Conservation (phyloP, 768 basidiomycete genomes). For the Sistotremastrum suecicum region DNA sequence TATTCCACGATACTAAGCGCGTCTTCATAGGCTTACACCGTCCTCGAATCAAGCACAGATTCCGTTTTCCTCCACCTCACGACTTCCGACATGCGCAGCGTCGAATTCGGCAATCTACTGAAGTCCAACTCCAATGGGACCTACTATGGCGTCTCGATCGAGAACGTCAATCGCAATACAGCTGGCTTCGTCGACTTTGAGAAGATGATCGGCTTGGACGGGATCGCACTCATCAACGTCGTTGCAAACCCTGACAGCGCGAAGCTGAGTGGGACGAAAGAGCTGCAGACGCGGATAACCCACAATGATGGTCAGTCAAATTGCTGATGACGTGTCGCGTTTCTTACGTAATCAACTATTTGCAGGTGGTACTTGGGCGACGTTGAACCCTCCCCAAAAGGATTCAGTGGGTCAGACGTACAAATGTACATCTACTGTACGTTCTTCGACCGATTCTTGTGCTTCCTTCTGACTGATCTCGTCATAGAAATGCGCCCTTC, state of each 20-base stretch:
- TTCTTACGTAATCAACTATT: conserved; percentile 2
- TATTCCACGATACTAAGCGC: neutral
- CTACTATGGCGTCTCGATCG: conserved; percentile 78
- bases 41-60: conserved; percentile 87
- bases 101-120: conserved; percentile 81
- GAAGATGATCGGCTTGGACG: conserved; percentile 92
- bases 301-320: conserved; percentile 77
- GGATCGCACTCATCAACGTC: conserved; percentile 86
- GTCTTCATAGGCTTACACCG: conserved; percentile 62
- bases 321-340: neutral
- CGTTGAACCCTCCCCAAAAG: conserved; percentile 51
- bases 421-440: conserved; percentile 50
- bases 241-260: conserved; percentile 76
- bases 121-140: conserved; percentile 99
- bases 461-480: neutral
- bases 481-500: conserved; percentile 64
- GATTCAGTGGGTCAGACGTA: conserved; percentile 72
- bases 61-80: conserved; percentile 95
- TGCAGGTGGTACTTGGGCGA: conserved; percentile 77
- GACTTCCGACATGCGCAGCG: conserved; percentile 59
- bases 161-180: conserved; percentile 83
- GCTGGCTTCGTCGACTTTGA: conserved; percentile 92
- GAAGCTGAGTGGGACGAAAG: conserved; percentile 52
- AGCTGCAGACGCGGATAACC: conserved; percentile 75
- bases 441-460: neutral